Evolutionary conservation across 2,329 filamentous ascomycete species (phyloP).

Genomic region (Pestalotiopsis sp.): DNA sequence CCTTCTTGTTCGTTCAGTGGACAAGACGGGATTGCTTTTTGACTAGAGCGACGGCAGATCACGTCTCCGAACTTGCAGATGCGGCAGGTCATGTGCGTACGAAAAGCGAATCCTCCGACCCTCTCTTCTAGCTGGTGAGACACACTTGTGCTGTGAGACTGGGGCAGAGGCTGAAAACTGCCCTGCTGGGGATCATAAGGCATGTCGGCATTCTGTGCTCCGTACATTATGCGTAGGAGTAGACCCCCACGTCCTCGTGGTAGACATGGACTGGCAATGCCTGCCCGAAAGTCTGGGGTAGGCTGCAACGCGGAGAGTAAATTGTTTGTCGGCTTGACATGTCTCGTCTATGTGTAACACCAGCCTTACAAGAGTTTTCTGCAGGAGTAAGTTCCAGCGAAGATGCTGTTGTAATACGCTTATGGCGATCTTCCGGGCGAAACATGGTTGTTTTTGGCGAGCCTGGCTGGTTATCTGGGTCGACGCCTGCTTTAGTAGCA

Average conservation of each 20-base stretch:
- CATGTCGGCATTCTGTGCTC: not conserved
- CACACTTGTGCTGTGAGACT: not conserved
- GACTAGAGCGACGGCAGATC: not conserved
- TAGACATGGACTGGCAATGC: not conserved
- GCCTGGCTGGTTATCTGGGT: not conserved
- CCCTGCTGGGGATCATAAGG: not conserved
- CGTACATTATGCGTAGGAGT: not conserved
- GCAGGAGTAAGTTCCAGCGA: not conserved
- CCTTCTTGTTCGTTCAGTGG: not conserved
- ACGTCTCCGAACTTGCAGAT: not conserved
- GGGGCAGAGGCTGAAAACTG: not conserved
- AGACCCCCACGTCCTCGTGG: conserved; percentile 4
- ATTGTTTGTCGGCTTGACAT: not conserved
- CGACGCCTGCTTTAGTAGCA: not conserved
- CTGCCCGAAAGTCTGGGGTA: conserved; percentile 1
- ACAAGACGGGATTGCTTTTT: conserved; percentile 3
- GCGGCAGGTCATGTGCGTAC: not conserved
- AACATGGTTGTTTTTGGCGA: not conserved
- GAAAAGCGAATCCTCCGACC: not conserved
- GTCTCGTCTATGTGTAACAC: conserved; percentile 1
- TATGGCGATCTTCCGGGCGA: not conserved
- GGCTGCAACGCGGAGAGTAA: not conserved
- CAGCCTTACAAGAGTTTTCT: conserved; percentile 5
- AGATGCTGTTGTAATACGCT: not conserved
- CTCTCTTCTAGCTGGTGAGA: not conserved